Evolutionary conservation across 805 yeast genomes (phyloP), one percentile per base, ranked within the genome.

Genomic region (Suhomyces sp.): DNA sequence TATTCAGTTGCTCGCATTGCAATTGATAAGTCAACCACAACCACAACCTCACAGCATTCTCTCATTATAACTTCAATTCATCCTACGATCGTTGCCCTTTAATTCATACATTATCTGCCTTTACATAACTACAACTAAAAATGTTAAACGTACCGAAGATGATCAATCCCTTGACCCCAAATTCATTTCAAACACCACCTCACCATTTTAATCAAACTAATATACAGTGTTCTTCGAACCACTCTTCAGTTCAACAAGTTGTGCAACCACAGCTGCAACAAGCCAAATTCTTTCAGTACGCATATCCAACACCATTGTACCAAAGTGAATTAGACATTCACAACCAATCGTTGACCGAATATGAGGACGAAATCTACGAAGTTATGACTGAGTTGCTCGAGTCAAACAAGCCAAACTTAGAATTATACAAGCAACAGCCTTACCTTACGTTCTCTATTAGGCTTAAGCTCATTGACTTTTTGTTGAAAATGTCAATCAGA

Each of bases 401-500:
- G 35, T 61, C 60, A 31, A 67, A 72, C 59, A 77, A 73, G 53
- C 88, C 93, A 12, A 73, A 75, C 57, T 50, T 72, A 40, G 67
- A 65, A 42, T 76, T 90, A 70, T 88, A 91, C 60, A 85, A 83
- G 54, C 87, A 88, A 58, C 99, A 93, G 71, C 97, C 97, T 9
- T 96, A 91, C 64, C 76, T 93, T 54, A 82, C 85, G 50, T 83
- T 90, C 72, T 74, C 77, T 41, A 82, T 88, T 72, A 81, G 99
- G 60, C 82, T 83, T 36, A 84, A 84, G 58, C 76, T 92, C 48
- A 81, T 93, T 42, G 96, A 90, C 61, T 93, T 91, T 63, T 71
- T 91, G 22, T 79, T 89, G 58, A 94, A 91, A 78, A 73, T 82
- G 77, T 62, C 88, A 69, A 59, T 82, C 65, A 69, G 88, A 71